Percentiles rank a stretch among this genome's conserved stretches.
phyloP scores from a whole-genome alignment of 177 flowering plant species.

The Tripterygium wilfordii region DNA sequence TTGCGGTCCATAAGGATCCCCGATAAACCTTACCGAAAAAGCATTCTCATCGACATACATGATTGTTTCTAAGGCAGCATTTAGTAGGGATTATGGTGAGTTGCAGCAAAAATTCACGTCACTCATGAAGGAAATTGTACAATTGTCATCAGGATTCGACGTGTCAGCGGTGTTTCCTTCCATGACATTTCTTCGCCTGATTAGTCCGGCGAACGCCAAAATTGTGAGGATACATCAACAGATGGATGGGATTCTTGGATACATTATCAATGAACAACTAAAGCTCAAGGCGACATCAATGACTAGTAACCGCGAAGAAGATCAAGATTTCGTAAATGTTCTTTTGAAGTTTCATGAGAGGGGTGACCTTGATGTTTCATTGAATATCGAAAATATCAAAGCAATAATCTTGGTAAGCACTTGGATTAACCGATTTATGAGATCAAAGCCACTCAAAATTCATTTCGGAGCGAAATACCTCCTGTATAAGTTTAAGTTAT shows the following conservation, averaged over 20 bases:
- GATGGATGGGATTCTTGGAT: conserved; percentile 13
- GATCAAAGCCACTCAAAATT: too few species aligned
- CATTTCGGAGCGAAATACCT: too few species aligned
- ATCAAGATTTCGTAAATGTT: conserved; percentile 25
- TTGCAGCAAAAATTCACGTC: conserved; percentile 15
- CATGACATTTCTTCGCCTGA: conserved; percentile 5
- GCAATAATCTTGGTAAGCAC: too few species aligned
- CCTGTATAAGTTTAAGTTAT: too few species aligned
- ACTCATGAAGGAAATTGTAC: conserved; percentile 2
- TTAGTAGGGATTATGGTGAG: conserved; percentile 29
- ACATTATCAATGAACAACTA: too few species aligned
- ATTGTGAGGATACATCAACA: conserved; percentile 8
- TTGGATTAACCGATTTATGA: too few species aligned
- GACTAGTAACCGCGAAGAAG: neutral
- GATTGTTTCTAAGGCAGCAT: conserved; percentile 20
- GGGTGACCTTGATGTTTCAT: conserved; percentile 14
- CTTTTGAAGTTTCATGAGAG: conserved; percentile 18
- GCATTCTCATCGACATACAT: conserved; percentile 8
- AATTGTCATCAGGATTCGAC: conserved; percentile 18
- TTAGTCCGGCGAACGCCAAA: conserved; percentile 17
- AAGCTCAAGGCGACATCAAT: conserved; percentile 10
- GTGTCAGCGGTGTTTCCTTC: conserved; percentile 35
- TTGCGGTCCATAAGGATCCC: too few species aligned
- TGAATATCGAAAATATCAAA: too few species aligned
- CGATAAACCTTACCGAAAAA: conserved; percentile 24